Evolutionary conservation across 1,284 basidiomycete species (phyloP), one percentile per base, ranked within the genome.

Genomic region (Ustilago tritici): DNA sequence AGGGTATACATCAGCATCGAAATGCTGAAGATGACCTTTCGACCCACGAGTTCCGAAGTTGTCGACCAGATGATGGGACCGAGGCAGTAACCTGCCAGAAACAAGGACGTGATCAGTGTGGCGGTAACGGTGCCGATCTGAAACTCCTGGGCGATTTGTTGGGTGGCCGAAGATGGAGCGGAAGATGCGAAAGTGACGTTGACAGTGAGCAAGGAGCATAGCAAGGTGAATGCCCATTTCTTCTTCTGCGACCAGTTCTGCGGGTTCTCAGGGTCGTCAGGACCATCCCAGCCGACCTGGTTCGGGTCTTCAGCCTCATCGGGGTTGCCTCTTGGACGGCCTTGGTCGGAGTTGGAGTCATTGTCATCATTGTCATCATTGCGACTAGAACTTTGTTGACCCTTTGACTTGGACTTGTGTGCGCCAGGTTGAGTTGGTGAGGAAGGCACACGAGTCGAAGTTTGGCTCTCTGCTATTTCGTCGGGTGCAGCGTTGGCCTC

Each of bases 141-240:
- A 50, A 72, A 77, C 23, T 69, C 65, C 23, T 60, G 56, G 0
- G 65, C 57, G 3, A 77, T 17, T 32, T 72, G 65, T 17, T 58
- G 56, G 0, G 61, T 61, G 6, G 81, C 77, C 10, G 70, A 70
- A 0, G 82, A 84, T 56, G 81, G 85, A 9, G 81, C 85, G 7
- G 81, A 82, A 6, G 84, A 85, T 10, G 82, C 78, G 5, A 85
- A 78, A 6, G 84, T 83, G 64, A 83, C 82, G 56, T 79, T 77
- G 65, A 79, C 66, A 15, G 79, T 82, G 67, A 84, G 79, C 61
- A 71, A 57, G 19, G 74, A 77, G n/a, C 71, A 68, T 3, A 85
- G 65, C 50, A 78, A 36, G 40, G 79, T 81, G 50, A 68, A 58
- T 5, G 53, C 34, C 73, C 79, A 77, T 50, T 81, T 81, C 35